A percentile compares a stretch with the other conserved stretches of the same genome.
phyloP scores from a whole-genome alignment of 257 asterid species.

The Dorcoceras hygrometricum region DNA sequence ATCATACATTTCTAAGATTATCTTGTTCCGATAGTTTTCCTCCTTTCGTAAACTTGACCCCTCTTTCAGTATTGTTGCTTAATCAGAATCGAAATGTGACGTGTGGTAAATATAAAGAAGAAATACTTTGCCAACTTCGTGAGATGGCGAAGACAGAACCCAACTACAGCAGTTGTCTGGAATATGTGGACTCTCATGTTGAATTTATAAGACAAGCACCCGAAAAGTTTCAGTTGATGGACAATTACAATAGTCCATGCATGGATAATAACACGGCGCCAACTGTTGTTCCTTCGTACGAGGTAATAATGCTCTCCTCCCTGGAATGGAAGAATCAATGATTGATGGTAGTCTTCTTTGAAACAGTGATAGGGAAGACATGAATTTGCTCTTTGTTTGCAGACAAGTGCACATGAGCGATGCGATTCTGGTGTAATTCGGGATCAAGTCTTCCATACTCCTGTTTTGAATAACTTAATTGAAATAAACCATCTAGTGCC shows the following conservation, averaged over 20 bases:
- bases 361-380: not conserved
- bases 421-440: conserved; percentile 31
- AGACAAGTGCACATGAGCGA: conserved; percentile 44
- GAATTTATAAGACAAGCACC: conserved; percentile 36
- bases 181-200: conserved; percentile 34
- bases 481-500: conserved; percentile 60
- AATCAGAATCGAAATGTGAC: conserved; percentile 81
- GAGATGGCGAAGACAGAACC: conserved; percentile 68
- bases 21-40: conserved; percentile 8
- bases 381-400: conserved; percentile 31
- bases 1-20: not conserved
- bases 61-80: conserved; percentile 21
- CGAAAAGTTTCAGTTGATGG: conserved; percentile 32
- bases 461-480: conserved; percentile 32
- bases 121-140: conserved; percentile 71
- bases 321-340: not conserved
- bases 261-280: conserved; percentile 33
- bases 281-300: conserved; percentile 36
- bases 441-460: conserved; percentile 48
- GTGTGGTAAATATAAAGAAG: conserved; percentile 83
- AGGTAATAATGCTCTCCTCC: conserved; percentile 38
- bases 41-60: conserved; percentile 11
- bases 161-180: conserved; percentile 41
- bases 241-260: conserved; percentile 30
- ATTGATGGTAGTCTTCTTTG: not conserved